Evolutionary conservation across 2,329 filamentous ascomycete genomes (phyloP).

Genomic region (Colletotrichum caudatum): DNA sequence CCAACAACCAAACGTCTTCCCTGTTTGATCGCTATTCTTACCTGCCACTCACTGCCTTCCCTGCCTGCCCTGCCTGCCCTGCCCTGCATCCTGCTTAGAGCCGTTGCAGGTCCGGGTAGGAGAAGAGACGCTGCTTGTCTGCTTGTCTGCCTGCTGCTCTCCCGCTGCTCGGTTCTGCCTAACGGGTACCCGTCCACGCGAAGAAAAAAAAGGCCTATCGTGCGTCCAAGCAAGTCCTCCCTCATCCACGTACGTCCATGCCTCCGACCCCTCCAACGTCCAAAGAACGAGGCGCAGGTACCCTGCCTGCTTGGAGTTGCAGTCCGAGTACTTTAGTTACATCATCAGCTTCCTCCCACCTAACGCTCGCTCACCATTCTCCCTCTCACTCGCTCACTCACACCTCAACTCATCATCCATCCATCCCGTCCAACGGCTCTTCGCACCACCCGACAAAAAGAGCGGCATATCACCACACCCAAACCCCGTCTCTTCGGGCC

Average conservation of each 20-base stretch:
- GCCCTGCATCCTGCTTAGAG: conserved; percentile 9
- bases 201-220: conserved; percentile 2
- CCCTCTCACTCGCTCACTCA: background rate
- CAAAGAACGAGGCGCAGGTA: conserved; percentile 29
- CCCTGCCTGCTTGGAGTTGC: conserved; percentile 21
- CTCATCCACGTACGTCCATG: background rate
- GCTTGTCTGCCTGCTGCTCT: background rate
- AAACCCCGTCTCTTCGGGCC: conserved; percentile 2
- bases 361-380: conserved; percentile 2
- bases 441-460: conserved; percentile 21
- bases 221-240: conserved; percentile 7
- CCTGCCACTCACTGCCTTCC: conserved; percentile 28
- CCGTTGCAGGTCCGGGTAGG: background rate
- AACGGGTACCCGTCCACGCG: background rate
- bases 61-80: conserved; percentile 16
- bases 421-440: conserved; percentile 3
- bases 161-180: conserved; percentile 11
- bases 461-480: conserved; percentile 15
- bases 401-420: background rate
- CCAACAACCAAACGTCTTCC: conserved; percentile 38
- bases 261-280: conserved; percentile 34
- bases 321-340: conserved; percentile 41
- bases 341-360: conserved; percentile 35
- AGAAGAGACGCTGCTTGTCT: background rate
- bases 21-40: conserved; percentile 35